These are phyloP conservation scores for Aspergillus baeticus DNA, from an alignment of 495 filamentous ascomycete species.

Conservation along the genomic window DNA sequence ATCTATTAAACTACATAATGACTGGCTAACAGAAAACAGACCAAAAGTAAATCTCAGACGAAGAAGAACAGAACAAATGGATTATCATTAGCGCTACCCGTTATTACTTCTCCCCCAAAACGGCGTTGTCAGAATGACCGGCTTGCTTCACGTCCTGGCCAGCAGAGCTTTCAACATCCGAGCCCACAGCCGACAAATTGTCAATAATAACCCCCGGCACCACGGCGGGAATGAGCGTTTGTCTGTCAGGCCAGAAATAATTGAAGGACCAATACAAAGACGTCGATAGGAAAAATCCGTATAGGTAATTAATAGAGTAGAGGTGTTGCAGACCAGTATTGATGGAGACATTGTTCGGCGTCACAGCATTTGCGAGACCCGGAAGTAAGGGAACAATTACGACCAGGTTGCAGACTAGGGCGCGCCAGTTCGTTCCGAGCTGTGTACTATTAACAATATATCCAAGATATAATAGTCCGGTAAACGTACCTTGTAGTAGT, in stretches of 20 bases:
- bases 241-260: slow-evolving; percentile 4
- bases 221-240: slow-evolving; percentile 2
- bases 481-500: slow-evolving; percentile 4
- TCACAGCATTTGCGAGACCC: slow-evolving; percentile 1
- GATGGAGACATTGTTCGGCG: slow-evolving; percentile 7
- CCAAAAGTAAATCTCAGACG: no score
- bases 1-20: no score
- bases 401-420: slow-evolving; percentile 1
- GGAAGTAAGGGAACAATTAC: slow-evolving; percentile 6
- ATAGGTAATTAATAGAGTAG: slow-evolving; percentile 11
- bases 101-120: background rate
- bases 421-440: slow-evolving; percentile 8
- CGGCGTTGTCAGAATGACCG: background rate
- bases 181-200: background rate
- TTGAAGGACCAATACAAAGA: slow-evolving; percentile 2
- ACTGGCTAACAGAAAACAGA: no score
- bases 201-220: slow-evolving; percentile 5
- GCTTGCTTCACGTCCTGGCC: background rate
- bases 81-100: no score
- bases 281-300: slow-evolving; percentile 3
- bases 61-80: no score
- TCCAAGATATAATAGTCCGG: background rate
- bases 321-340: slow-evolving; percentile 7
- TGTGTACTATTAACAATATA: background rate
- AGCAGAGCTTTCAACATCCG: background rate